phyloP scores from a whole-genome alignment of 345 rosid genomes.

The Tarenaya hassleriana region DNA sequence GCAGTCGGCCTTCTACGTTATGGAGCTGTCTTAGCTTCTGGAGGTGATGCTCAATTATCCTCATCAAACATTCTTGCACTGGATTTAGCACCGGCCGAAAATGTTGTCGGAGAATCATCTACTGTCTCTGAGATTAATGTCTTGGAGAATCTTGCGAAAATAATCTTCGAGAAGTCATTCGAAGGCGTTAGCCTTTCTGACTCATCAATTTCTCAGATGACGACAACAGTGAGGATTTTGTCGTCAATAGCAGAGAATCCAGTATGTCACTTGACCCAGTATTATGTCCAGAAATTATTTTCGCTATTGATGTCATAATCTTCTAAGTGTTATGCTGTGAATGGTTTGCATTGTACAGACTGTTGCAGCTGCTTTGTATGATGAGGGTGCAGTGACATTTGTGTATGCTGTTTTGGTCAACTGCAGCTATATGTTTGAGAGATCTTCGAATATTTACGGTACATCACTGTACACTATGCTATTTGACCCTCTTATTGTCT shows the following conservation, averaged over 20 bases:
- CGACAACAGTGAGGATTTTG: slow-evolving; percentile 81
- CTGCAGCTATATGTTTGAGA: slow-evolving; percentile 93
- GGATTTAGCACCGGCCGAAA: slow-evolving; percentile 71
- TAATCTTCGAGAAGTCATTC: slow-evolving; percentile 69
- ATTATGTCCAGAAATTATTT: slow-evolving; percentile 10
- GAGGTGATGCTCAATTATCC: slow-evolving; percentile 84
- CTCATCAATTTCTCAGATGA: slow-evolving; percentile 81
- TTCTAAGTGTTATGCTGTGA: slow-evolving; percentile 22
- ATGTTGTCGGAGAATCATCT: slow-evolving; percentile 64
- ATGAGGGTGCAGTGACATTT: slow-evolving; percentile 81
- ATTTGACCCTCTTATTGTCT: neutral
- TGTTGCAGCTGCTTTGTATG: slow-evolving; percentile 75
- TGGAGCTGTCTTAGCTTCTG: slow-evolving; percentile 83
- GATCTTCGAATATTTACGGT: slow-evolving; percentile 90
- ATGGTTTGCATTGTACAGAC: slow-evolving; percentile 66
- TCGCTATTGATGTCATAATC: slow-evolving; percentile 15
- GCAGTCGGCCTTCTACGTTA: slow-evolving; percentile 84
- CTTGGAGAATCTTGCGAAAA: slow-evolving; percentile 83
- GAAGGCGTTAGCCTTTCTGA: slow-evolving; percentile 83
- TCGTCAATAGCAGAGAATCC: slow-evolving; percentile 79
- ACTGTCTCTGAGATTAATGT: slow-evolving; percentile 66
- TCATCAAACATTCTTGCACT: slow-evolving; percentile 66
- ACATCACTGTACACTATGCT: slow-evolving; percentile 23
- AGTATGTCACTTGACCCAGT: slow-evolving; percentile 39
- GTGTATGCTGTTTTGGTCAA: slow-evolving; percentile 73